These are phyloP conservation scores for Leccinum pseudoinsigne DNA, from an alignment of 1,284 basidiomycete species.

Conservation along the genomic window DNA sequence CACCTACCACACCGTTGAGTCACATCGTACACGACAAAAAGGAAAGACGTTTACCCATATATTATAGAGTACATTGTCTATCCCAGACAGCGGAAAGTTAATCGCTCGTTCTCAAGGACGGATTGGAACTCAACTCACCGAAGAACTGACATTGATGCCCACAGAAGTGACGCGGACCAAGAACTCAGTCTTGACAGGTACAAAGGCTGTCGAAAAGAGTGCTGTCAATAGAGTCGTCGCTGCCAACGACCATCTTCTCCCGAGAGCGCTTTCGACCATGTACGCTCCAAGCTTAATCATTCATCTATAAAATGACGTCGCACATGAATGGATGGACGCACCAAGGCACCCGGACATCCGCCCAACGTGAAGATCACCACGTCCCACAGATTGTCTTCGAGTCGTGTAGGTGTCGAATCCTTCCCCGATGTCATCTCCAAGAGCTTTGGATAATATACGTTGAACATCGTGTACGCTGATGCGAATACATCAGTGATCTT, in stretches of 20 bases:
- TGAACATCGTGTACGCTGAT: slow-evolving; percentile 92
- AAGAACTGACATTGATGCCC: slow-evolving; percentile 79
- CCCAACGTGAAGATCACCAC: slow-evolving; percentile 83
- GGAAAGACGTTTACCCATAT: slow-evolving; percentile 55
- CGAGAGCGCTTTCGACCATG: slow-evolving; percentile 79
- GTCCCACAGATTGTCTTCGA: slow-evolving; percentile 76
- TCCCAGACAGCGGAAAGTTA: not conserved
- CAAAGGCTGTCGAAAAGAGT: slow-evolving; percentile 76
- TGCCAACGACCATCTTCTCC: slow-evolving; percentile 78
- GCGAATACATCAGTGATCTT: not conserved
- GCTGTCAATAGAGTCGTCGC: slow-evolving; percentile 81
- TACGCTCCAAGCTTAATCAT: slow-evolving; percentile 78
- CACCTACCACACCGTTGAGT: slow-evolving; percentile 45
- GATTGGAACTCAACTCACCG: slow-evolving; percentile 48
- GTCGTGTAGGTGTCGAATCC: slow-evolving; percentile 42
- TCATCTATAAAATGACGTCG: not conserved
- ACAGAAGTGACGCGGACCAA: slow-evolving; percentile 78
- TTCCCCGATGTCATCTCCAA: slow-evolving; percentile 58
- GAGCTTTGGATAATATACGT: slow-evolving; percentile 92
- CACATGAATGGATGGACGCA: slow-evolving; percentile 35
- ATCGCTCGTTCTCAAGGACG: not conserved
- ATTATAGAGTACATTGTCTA: slow-evolving; percentile 90
- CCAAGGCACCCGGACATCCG: slow-evolving; percentile 85
- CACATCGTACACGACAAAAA: too few relatives aligned
- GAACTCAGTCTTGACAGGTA: slow-evolving; percentile 56